Evolutionary conservation across 495 filamentous ascomycete species (phyloP), one percentile per base, ranked within the genome.

Genomic region (Chaetomium cochliodes): DNA sequence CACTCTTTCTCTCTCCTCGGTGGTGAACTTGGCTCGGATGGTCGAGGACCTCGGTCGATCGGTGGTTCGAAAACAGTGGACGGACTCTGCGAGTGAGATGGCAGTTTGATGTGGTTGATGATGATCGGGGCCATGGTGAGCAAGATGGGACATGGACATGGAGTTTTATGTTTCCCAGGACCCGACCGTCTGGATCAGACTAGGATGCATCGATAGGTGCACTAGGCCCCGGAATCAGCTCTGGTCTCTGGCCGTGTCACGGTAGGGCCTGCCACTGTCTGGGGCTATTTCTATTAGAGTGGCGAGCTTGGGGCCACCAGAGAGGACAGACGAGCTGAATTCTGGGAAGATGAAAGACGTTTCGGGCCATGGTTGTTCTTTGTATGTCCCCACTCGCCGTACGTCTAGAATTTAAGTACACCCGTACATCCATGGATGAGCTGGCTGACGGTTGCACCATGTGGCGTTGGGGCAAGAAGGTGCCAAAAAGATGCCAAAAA

Each of bases 1-100:
- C 13, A 90, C 87, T 72, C 90, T 87, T 65, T 85, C 81, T 44
- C 86, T 82, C 56, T 87, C 74, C 18, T 77, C 76, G 16, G 80
- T 79, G 47, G 81, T 81, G 70, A 90, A 88, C 52, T 84, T 81
- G 13, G 85, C 83, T 51, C 88, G 79, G 49, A 52, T 16, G 23
- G 28, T 30, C 28, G 50, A 47, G 20, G 59, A 42, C 41, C 42
- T 50, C 3, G 55, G 52, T 18, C 54, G 42, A 18, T 55, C 25
- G 42, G 22, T 49, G 37, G 42, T 30, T 25, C 39, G 55, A 13
- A 71, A 71, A 51, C 67, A 69, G 52, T 67, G 65, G 62, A 68
- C 60, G 18, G 65, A 69, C 18, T 63, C 57, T n/a, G 68, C 61
- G 23, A 69, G 68, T 9, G 67, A 66, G 6, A 63, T 49, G 18